A percentile compares a stretch with the other conserved stretches of the same genome.
phyloP scores from a whole-genome alignment of 805 yeast species.

The Starmerella floris region DNA sequence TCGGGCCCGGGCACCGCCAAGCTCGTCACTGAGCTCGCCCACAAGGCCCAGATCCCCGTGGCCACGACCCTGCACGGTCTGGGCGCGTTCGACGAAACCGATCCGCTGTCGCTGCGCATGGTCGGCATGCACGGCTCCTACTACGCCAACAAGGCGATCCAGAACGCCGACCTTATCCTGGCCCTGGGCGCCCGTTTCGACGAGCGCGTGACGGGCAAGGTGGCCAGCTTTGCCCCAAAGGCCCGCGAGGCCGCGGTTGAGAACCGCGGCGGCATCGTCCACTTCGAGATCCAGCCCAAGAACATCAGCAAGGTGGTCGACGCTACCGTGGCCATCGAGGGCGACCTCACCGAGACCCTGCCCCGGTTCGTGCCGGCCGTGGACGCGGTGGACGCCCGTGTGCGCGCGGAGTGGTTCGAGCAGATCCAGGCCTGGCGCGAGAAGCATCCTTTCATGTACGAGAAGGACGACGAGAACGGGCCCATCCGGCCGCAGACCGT shows the following conservation, averaged over 20 bases:
- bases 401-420: conserved; percentile 69
- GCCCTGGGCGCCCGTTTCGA: conserved; percentile 97
- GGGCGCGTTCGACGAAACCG: conserved; percentile 88
- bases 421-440: conserved; percentile 69
- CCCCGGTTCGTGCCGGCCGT: conserved; percentile 59
- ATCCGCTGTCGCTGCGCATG: conserved; percentile 84
- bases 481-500: conserved; percentile 87
- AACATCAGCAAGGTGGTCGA: conserved; percentile 91
- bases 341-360: conserved; percentile 78
- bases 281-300: conserved; percentile 91
- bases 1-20: conserved; percentile 56
- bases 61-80: conserved; percentile 90
- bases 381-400: conserved; percentile 34
- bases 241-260: conserved; percentile 82
- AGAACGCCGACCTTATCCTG: conserved; percentile 79
- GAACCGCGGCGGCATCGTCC: conserved; percentile 88
- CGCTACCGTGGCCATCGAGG: conserved; percentile 93
- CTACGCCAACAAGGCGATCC: conserved; percentile 88
- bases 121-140: conserved; percentile 98
- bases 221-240: conserved; percentile 81
- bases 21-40: conserved; percentile 68
- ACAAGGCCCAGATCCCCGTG: conserved; percentile 85
- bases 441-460: conserved; percentile 74
- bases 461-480: conserved; percentile 46
- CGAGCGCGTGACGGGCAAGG: conserved; percentile 89